phyloP scores from a whole-genome alignment of 78 protist genomes.

The Diacronema lutheri region DNA sequence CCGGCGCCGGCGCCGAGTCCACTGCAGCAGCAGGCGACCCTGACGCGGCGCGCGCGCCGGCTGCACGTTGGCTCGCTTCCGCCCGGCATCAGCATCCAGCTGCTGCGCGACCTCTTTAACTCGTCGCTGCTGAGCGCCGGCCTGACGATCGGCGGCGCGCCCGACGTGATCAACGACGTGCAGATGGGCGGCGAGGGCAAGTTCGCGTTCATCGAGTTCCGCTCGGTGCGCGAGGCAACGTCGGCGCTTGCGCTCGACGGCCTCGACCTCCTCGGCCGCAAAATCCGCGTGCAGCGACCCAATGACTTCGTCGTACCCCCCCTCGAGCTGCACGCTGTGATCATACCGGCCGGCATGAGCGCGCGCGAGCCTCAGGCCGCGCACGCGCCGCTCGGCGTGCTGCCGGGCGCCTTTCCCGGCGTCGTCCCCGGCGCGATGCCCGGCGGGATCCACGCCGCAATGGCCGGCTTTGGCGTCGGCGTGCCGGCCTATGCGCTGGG shows the following conservation, averaged over 20 bases:
- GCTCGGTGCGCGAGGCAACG: neutral
- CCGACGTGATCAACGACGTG: neutral
- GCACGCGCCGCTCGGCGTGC: too few species aligned
- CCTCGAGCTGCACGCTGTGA: neutral
- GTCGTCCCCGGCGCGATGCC: too few species aligned
- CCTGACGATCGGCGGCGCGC: too few species aligned
- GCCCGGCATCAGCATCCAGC: too few species aligned
- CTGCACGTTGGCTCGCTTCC: too few species aligned
- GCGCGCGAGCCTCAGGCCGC: too few species aligned
- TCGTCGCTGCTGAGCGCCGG: too few species aligned
- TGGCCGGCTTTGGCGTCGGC: neutral
- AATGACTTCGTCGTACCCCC: neutral
- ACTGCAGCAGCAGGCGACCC: neutral
- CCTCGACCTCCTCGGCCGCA: neutral
- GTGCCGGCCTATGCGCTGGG: neutral
- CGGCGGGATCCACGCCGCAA: too few species aligned
- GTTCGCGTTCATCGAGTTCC: neutral
- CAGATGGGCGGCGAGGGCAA: neutral
- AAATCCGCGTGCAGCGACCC: neutral
- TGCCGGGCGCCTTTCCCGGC: too few species aligned
- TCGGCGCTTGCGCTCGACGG: constrained; percentile 1
- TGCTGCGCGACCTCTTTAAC: too few species aligned
- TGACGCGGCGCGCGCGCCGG: neutral
- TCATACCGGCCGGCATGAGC: neutral
- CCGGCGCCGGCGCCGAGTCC: neutral